Percentiles rank a stretch among this genome's conserved stretches.
Evolutionary conservation across 176 grass and related monocot genomes (phyloP).

Genomic region (Aegilops bicornis): DNA sequence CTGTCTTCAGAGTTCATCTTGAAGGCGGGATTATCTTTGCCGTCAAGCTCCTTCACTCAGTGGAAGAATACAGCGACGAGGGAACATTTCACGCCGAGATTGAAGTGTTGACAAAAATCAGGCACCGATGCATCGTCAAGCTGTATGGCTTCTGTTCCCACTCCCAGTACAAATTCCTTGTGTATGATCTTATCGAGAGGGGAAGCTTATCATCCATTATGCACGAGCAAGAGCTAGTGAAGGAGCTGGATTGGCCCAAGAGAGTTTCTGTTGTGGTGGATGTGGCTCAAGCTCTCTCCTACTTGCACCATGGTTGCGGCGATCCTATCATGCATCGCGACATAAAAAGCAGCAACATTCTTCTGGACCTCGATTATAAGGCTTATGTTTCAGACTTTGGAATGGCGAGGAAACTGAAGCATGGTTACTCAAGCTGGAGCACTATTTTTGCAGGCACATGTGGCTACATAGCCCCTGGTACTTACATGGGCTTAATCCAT

Average conservation of each 20-base stretch:
- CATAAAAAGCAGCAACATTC: constrained; percentile 40
- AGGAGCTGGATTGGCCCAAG: background rate
- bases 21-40: no score
- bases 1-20: no score
- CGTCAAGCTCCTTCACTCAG: no score
- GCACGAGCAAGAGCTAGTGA: background rate
- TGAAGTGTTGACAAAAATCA: no score
- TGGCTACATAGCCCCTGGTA: constrained; percentile 42
- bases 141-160: no score
- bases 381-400: constrained; percentile 35
- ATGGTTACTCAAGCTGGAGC: constrained; percentile 23
- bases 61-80: no score
- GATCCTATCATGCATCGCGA: constrained; percentile 28
- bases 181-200: no score
- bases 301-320: constrained; percentile 30
- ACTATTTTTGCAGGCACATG: constrained; percentile 33
- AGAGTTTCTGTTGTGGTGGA: background rate
- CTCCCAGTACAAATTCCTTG: no score
- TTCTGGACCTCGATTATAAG: background rate
- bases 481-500: no score
- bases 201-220: background rate
- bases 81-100: no score
- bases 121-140: no score
- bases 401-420: constrained; percentile 26
- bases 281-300: constrained; percentile 26